Evolutionary conservation across 176 grass and related monocot species (phyloP).

Genomic region (Musa troglodytarum): DNA sequence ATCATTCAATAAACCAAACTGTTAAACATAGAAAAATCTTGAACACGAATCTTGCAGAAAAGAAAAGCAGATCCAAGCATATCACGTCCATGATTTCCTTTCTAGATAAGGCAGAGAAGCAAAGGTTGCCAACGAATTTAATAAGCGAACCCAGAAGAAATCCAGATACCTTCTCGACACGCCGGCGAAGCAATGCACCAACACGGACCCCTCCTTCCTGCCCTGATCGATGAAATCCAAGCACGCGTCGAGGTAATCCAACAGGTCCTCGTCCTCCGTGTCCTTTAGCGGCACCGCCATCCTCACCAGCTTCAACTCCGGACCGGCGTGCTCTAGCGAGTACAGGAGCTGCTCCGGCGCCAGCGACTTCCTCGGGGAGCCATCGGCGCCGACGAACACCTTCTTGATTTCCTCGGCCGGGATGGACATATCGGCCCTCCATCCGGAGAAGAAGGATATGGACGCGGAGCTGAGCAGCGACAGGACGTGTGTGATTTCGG

Average conservation of each 20-base stretch:
- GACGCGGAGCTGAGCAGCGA: slow-evolving; percentile 58
- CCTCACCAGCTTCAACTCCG: slow-evolving; percentile 47
- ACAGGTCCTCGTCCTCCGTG: slow-evolving; percentile 75
- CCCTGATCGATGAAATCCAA: slow-evolving; percentile 68
- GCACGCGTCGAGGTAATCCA: slow-evolving; percentile 63
- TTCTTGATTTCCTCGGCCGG: slow-evolving; percentile 36
- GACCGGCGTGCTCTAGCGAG: slow-evolving; percentile 56
- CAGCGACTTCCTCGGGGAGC: slow-evolving; percentile 26
- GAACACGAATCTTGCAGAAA: not conserved
- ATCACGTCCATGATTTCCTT: not conserved
- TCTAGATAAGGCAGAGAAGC: not conserved
- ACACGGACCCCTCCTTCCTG: slow-evolving; percentile 44
- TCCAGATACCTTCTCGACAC: slow-evolving; percentile 63
- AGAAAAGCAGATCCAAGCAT: not conserved
- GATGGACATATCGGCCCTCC: slow-evolving; percentile 32
- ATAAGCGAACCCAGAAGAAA: not conserved
- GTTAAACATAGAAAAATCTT: too few relatives aligned
- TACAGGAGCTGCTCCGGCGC: slow-evolving; percentile 32
- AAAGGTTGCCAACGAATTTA: not conserved
- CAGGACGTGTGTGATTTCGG: slow-evolving; percentile 31
- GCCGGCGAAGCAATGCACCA: slow-evolving; percentile 86
- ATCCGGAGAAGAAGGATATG: slow-evolving; percentile 65
- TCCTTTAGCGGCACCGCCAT: slow-evolving; percentile 80
- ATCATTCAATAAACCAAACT: not conserved
- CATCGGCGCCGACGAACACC: slow-evolving; percentile 34